phyloP scores from a whole-genome alignment of 441 rosid species.

The Pelargonium cotyledonis region DNA sequence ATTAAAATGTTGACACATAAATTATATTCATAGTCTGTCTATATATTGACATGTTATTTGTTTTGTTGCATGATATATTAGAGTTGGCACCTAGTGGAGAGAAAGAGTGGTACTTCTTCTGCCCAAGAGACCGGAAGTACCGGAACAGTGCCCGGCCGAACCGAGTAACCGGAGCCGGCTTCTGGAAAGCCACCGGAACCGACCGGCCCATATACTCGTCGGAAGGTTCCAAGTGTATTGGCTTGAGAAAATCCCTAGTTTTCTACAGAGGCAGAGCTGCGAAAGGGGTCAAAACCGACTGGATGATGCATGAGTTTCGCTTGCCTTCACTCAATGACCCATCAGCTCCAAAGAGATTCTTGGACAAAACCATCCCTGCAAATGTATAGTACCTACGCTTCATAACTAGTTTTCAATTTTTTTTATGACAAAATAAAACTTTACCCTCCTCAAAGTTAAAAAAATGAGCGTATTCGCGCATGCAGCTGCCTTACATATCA shows the following conservation, averaged over 20 bases:
- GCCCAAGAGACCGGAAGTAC: constrained; percentile 89
- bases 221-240: constrained; percentile 66
- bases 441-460: no score
- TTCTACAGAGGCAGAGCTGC: constrained; percentile 95
- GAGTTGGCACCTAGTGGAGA: constrained; percentile 70
- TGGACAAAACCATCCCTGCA: constrained; percentile 50
- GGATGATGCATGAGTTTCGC: constrained; percentile 99
- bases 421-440: no score
- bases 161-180: constrained; percentile 85
- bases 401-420: no score
- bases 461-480: no score
- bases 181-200: constrained; percentile 96
- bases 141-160: constrained; percentile 85
- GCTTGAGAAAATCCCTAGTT: constrained; percentile 83
- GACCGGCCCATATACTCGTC: constrained; percentile 85
- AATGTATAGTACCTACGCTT: constrained; percentile 36
- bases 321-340: constrained; percentile 60
- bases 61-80: constrained; percentile 14
- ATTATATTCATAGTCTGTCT: no score
- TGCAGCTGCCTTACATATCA: no score
- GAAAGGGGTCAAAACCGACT: constrained; percentile 85
- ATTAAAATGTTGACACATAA: no score
- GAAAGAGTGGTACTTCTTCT: constrained; percentile 90
- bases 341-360: constrained; percentile 48
- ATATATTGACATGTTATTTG: no score